These are phyloP conservation scores for Pseudonitzschia delicatissima DNA, from an alignment of 108 stramenopile species.

Conservation along the genomic window DNA sequence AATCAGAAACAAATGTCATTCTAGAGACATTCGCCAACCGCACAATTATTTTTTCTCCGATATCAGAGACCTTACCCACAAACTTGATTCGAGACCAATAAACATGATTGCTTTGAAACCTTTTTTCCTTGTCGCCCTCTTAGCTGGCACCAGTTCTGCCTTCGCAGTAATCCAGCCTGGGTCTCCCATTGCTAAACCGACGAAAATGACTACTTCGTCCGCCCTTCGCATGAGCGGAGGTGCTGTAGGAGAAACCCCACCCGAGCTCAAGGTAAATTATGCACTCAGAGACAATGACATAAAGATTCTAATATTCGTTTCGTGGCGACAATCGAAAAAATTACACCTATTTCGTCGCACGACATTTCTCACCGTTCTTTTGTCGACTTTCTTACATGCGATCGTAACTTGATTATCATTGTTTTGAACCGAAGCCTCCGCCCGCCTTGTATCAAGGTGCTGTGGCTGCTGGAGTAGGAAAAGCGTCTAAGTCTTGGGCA, in stretches of 20 bases:
- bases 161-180: slow-evolving; percentile 36
- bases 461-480: slow-evolving; percentile 77
- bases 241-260: slow-evolving; percentile 30
- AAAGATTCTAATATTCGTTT: background rate
- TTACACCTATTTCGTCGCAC: too few relatives aligned
- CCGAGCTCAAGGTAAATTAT: slow-evolving; percentile 48
- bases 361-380: too few relatives aligned
- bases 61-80: too few relatives aligned
- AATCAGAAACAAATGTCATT: too few relatives aligned
- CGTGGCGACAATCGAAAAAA: background rate
- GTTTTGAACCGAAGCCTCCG: slow-evolving; percentile 43
- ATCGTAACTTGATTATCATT: background rate
- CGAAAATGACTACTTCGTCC: background rate
- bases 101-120: slow-evolving; percentile 27
- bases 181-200: slow-evolving; percentile 8
- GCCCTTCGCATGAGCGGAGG: slow-evolving; percentile 59
- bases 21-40: too few relatives aligned
- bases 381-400: background rate
- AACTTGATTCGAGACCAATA: too few relatives aligned
- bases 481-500: slow-evolving; percentile 55
- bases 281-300: background rate
- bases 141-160: slow-evolving; percentile 38
- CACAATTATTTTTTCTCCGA: too few relatives aligned
- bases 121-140: slow-evolving; percentile 25
- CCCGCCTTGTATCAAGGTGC: slow-evolving; percentile 73